Evolutionary conservation across 2,329 filamentous ascomycete species (phyloP).

Genomic region (Botrytis aclada): DNA sequence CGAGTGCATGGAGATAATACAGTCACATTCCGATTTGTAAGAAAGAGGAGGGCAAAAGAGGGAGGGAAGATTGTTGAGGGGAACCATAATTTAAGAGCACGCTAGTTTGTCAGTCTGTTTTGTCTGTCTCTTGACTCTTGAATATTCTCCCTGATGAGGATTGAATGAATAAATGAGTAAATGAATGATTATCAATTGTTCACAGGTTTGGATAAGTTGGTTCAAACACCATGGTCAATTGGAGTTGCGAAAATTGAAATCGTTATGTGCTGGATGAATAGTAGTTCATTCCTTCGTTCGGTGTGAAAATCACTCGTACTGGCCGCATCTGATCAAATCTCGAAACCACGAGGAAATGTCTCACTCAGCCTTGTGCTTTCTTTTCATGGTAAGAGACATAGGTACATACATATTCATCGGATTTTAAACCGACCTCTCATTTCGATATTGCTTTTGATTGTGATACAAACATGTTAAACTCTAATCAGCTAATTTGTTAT

Average conservation of each 20-base stretch:
- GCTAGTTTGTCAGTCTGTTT: background rate
- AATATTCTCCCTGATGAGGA: background rate
- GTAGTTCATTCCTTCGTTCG: background rate
- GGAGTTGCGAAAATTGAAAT: background rate
- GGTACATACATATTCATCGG: no score
- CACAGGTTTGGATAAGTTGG: background rate
- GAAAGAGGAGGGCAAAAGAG: background rate
- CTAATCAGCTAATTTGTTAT: background rate
- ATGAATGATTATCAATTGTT: background rate
- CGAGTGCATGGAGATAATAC: constrained; percentile 9
- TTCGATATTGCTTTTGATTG: background rate
- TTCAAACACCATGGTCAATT: background rate
- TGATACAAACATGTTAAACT: background rate
- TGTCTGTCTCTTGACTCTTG: background rate
- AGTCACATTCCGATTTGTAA: background rate
- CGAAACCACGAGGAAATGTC: constrained; percentile 10
- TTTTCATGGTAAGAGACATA: background rate
- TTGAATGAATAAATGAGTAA: background rate
- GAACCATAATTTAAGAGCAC: background rate
- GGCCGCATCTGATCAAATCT: background rate
- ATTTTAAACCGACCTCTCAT: background rate
- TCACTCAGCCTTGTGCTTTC: constrained; percentile 14
- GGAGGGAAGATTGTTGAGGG: background rate
- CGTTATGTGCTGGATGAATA: background rate
- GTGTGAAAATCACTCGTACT: background rate